Base-by-base conservation (phyloP, 805 yeast species). In the Yarrowia porcina region DNA sequence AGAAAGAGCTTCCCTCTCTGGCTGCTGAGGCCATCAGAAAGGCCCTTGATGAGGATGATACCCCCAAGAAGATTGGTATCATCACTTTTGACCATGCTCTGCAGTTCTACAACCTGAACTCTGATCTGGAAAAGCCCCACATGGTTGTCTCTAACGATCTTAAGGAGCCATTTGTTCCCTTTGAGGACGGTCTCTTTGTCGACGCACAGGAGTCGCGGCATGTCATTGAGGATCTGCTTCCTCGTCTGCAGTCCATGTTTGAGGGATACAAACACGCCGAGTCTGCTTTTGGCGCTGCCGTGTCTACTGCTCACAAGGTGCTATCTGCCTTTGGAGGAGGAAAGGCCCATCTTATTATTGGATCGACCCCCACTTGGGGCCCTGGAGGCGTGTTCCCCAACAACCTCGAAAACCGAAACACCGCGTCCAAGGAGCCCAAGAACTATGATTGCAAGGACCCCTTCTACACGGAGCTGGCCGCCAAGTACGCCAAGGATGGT, bases 141-240 rank as follows among this genome's bases (percentile, higher is more conserved):
- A 80, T 86, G 63, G 78, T 83, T 33, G 77, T 89, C 9, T 82
- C 88, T 21, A 78, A 85, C 10, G 97, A 91, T 69, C 71, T 89
- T 28, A 84, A 82, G 5, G 92, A 88, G 41, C 88, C 92, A 5
- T 90, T 91, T 67, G 76, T 91, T n/a, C 98, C 98, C 3, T 80
- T 91, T 66, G 76, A 76, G 64, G 71, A 68, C 0, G 97, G 97
- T 0, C 74, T 91, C 30, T 91, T 91, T 73, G 96, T 84, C 8
- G 90, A 88, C 66, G 91, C 97, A 0, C 76, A 75, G 8, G 90
- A 86, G 61, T 82, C 90, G 13, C 77, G 84, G 62, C 72, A 74
- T 50, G 82, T 82, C 12, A 86, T 93, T 64, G 88, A 87, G 41
- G 84, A 82, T 56, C 82, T 93, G 3, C 79, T 94, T 66, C 81